Evolutionary conservation across 2,329 filamentous ascomycete genomes (phyloP).

Genomic region (Fusarium austroafricanum): DNA sequence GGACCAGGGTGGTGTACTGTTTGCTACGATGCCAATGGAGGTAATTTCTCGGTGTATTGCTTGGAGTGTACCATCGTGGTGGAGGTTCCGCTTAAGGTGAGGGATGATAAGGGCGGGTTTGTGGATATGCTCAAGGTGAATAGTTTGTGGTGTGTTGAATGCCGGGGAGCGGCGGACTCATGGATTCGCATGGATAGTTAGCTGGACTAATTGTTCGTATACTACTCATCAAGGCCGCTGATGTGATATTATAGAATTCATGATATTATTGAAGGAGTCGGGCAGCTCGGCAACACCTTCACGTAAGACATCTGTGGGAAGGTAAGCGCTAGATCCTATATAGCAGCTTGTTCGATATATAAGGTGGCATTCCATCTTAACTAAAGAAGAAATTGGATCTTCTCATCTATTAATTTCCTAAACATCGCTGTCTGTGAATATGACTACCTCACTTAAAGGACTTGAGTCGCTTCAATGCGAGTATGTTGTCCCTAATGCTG

Average conservation of each 20-base stretch:
- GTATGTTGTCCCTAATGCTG: neutral
- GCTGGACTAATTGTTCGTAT: neutral
- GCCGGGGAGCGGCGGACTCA: slow-evolving; percentile 21
- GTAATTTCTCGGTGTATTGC: slow-evolving; percentile 19
- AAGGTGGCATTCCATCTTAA: neutral
- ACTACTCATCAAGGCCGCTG: neutral
- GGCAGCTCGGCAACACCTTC: neutral
- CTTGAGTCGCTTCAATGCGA: slow-evolving; percentile 22
- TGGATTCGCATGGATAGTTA: slow-evolving; percentile 15
- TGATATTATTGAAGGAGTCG: neutral
- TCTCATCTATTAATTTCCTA: fast-evolving
- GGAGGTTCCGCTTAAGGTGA: slow-evolving; percentile 20
- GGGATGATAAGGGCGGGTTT: slow-evolving; percentile 13
- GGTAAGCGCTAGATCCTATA: slow-evolving; percentile 21
- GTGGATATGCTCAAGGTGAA: slow-evolving; percentile 33
- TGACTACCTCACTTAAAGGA: slow-evolving; percentile 7
- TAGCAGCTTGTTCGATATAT: neutral
- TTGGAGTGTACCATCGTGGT: slow-evolving; percentile 12
- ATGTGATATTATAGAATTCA: neutral
- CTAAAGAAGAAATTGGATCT: neutral
- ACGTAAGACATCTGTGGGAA: neutral
- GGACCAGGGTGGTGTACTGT: slow-evolving; percentile 36
- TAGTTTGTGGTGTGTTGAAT: slow-evolving; percentile 39
- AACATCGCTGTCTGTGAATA: neutral
- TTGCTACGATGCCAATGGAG: slow-evolving; percentile 3